Conservation (phyloP, 768 basidiomycete species). For the Hygrophorus pudorinus region DNA sequence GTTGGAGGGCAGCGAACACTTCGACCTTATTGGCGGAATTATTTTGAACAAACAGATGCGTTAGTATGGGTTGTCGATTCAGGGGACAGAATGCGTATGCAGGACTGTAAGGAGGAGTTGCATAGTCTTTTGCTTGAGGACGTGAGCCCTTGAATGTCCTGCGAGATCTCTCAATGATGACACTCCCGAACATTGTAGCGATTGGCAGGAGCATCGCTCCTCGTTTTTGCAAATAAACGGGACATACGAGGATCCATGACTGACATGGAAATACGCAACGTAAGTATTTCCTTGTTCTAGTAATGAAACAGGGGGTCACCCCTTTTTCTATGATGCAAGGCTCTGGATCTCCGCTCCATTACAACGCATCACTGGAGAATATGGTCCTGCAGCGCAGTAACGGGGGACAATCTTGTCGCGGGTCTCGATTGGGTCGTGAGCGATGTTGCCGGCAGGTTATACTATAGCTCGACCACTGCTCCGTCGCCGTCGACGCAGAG, state of each 20-base stretch:
- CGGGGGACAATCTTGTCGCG: conserved; percentile 71
- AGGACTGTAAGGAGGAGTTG: conserved; percentile 83
- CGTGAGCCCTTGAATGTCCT: conserved; percentile 38
- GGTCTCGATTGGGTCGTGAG: conserved; percentile 91
- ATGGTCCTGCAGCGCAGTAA: conserved; percentile 86
- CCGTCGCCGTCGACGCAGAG: conserved; percentile 6
- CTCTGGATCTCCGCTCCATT: conserved; percentile 72
- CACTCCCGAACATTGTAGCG: conserved; percentile 39
- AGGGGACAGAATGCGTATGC: conserved; percentile 80
- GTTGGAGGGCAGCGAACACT: conserved; percentile 95
- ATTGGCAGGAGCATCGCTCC: conserved; percentile 87
- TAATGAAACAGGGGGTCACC: conserved; percentile 9
- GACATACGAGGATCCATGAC: conserved; percentile 86
- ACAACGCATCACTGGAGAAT: conserved; percentile 88
- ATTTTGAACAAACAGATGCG: conserved; percentile 97
- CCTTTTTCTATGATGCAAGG: conserved; percentile 31
- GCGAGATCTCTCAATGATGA: conserved; percentile 1
- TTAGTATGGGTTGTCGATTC: conserved; percentile 99
- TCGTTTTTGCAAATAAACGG: conserved; percentile 97
- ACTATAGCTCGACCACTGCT: conserved; percentile 54
- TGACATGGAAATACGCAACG: conserved; percentile 72
- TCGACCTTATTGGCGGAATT: conserved; percentile 97
- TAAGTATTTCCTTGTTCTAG: conserved; percentile 27
- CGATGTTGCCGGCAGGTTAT: conserved; percentile 80
- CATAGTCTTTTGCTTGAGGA: conserved; percentile 84